A percentile compares a stretch with the other conserved stretches of the same genome.
Evolutionary conservation across 202 grass and related monocot genomes (phyloP).

Genomic region (Brachypodium distachyon): DNA sequence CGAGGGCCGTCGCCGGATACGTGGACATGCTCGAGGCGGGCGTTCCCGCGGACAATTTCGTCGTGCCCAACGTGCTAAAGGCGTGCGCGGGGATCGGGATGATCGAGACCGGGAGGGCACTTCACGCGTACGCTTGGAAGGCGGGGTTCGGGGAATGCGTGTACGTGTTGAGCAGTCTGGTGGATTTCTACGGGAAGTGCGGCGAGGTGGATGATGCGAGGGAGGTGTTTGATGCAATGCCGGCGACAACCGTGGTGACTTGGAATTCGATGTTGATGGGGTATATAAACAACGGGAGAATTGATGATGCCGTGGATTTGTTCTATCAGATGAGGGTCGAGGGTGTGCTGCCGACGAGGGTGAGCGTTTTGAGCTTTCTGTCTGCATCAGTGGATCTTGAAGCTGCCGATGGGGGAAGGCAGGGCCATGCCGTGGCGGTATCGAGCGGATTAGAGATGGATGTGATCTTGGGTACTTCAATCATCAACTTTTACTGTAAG

Average conservation of each 20-base stretch:
- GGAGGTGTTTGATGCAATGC: constrained; percentile 64
- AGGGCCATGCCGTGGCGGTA: constrained; percentile 55
- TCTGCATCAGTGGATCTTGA: constrained; percentile 38
- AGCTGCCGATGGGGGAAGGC: constrained; percentile 35
- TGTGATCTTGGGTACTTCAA: constrained; percentile 57
- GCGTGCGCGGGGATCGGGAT: constrained; percentile 36
- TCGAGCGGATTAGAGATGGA: constrained; percentile 46
- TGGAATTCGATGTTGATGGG: constrained; percentile 79
- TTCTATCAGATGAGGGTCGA: constrained; percentile 57
- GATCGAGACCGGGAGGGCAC: constrained; percentile 22
- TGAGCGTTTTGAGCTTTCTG: constrained; percentile 52
- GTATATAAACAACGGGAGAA: constrained; percentile 46
- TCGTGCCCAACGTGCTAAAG: constrained; percentile 63
- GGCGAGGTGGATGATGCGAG: constrained; percentile 33
- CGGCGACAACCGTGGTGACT: constrained; percentile 53
- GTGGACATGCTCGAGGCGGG: constrained; percentile 44
- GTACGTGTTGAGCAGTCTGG: constrained; percentile 59
- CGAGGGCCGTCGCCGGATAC: constrained; percentile 43
- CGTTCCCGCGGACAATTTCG: constrained; percentile 57
- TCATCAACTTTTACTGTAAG: constrained; percentile 81
- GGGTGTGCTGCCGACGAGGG: constrained; percentile 47
- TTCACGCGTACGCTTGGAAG: constrained; percentile 62
- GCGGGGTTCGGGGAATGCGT: constrained; percentile 49
- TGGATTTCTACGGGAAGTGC: constrained; percentile 76
- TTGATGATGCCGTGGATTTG: constrained; percentile 38